A percentile compares a stretch with the other conserved stretches of the same genome.
Conservation (phyloP, 169 alveolate genomes). For the Eimeria sp. region DNA sequence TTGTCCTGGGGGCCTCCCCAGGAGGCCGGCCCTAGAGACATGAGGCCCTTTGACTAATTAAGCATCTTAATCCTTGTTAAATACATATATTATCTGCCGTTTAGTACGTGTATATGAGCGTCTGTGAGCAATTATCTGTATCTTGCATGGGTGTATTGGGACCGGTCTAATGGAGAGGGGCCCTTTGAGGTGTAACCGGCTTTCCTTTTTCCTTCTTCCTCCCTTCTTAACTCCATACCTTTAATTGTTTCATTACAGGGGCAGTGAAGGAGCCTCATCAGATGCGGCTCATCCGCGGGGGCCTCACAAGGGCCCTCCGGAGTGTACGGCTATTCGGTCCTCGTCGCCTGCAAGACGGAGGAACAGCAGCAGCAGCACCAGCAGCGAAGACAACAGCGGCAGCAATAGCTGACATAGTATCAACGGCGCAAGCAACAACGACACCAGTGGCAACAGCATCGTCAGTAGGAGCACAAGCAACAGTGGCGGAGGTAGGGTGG, state of each 20-base stretch:
- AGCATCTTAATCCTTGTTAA: background rate
- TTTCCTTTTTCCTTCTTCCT: background rate
- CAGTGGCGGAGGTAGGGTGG: background rate
- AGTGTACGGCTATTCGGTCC: background rate
- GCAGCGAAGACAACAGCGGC: constrained; percentile 16
- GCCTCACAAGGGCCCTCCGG: constrained; percentile 25
- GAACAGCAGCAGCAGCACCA: background rate
- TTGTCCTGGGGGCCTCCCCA: background rate
- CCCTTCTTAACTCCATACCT: background rate
- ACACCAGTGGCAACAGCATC: background rate
- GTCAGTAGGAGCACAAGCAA: background rate
- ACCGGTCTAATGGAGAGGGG: background rate
- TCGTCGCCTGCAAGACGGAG: background rate
- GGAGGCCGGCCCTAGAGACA: background rate
- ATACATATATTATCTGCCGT: background rate
- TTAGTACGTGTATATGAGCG: background rate
- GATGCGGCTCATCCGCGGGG: constrained; percentile 28
- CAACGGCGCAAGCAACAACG: background rate
- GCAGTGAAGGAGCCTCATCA: background rate
- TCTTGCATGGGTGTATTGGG: background rate
- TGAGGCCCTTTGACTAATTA: background rate
- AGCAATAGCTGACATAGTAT: background rate
- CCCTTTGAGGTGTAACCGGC: background rate
- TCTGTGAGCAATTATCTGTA: background rate
- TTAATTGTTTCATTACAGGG: background rate